Evolutionary conservation across 371 early-diverging fungal species (phyloP), one percentile per base, ranked within the genome.

Genomic region (Coemansia sp.): DNA sequence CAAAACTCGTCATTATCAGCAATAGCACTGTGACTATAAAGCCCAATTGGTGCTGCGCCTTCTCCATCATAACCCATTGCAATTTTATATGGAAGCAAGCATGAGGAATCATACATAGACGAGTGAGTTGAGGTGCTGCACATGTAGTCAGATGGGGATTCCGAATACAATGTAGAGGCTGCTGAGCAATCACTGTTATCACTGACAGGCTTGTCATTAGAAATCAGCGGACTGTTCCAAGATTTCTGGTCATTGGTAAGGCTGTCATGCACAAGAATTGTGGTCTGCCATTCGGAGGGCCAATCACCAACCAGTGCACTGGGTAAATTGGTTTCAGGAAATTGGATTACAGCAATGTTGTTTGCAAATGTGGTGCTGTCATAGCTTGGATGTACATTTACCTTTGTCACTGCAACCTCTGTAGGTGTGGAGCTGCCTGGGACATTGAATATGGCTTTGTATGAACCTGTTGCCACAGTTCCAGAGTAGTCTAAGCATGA

Each of bases 11-110:
- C 43, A 2, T 31, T 63, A 12, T 14, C 42, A 2, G 58, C 31
- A n/a, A 59, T 41, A 3, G 64, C 39, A 12, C 51, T 63, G 35
- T 63, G 47, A 12, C 64, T 63, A 31, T 63, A 63, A 3, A 63
- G n/a, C 6, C 60, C 60, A 42, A 60, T 33, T 14, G 61, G 39
- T 8, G 51, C 64, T 14, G 60, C 42, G 35, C 41, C 34, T 4
- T 14, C 9, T 8, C 11, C 10, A 9, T 49, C 20, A 20, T 34
- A 40, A 3, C 64, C 64, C 10, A 59, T 39, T 5, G 48, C 43
- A 11, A 49, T 40, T 30, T 63, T 59, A 34, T 35, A 63, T n/a
- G 64, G 64, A 9, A 61, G 34, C 10, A 39, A 34, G 35, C 64
- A 63, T 3, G 11, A 16, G n/a, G 31, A n/a, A 12, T 63, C 9